Evolutionary conservation across 805 yeast species (phyloP).

Genomic region (Metschnikowia noctiluminum): DNA sequence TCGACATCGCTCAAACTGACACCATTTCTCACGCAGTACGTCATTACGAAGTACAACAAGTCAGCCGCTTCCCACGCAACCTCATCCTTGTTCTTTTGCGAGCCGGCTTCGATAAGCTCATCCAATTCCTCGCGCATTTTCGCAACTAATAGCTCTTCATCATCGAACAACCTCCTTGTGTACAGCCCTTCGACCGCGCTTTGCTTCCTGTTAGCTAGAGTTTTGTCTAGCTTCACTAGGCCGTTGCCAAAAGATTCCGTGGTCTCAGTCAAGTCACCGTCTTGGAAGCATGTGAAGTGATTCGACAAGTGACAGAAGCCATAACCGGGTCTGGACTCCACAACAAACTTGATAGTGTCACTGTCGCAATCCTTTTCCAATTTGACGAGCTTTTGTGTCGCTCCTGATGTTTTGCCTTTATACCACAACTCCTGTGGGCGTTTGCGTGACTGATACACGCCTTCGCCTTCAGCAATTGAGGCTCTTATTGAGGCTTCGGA

Average conservation of each 20-base stretch:
- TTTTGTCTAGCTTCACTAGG: conserved; percentile 60
- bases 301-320: conserved; percentile 92
- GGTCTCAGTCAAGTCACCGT: conserved; percentile 29
- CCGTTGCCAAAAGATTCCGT: conserved; percentile 58
- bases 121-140: conserved; percentile 96
- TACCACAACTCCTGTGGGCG: conserved; percentile 82
- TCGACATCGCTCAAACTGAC: conserved; percentile 81
- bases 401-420: conserved; percentile 96
- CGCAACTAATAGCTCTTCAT: conserved; percentile 70
- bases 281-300: conserved; percentile 67
- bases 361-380: conserved; percentile 86
- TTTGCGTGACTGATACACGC: conserved; percentile 91
- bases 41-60: conserved; percentile 55
- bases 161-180: conserved; percentile 82
- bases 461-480: conserved; percentile 76
- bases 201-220: conserved; percentile 57
- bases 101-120: conserved; percentile 82
- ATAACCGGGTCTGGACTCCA: conserved; percentile 69
- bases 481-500: conserved; percentile 76
- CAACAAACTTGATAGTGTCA: conserved; percentile 84
- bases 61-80: conserved; percentile 98
- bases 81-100: conserved; percentile 35
- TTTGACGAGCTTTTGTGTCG: conserved; percentile 71
- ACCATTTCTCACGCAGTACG: conserved; percentile 62
- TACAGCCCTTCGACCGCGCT: conserved; percentile 92